Percentiles rank a stretch among this genome's conserved stretches.
Evolutionary conservation across 176 grass and related monocot genomes (phyloP).

Genomic region (Coix lacrymajobi): DNA sequence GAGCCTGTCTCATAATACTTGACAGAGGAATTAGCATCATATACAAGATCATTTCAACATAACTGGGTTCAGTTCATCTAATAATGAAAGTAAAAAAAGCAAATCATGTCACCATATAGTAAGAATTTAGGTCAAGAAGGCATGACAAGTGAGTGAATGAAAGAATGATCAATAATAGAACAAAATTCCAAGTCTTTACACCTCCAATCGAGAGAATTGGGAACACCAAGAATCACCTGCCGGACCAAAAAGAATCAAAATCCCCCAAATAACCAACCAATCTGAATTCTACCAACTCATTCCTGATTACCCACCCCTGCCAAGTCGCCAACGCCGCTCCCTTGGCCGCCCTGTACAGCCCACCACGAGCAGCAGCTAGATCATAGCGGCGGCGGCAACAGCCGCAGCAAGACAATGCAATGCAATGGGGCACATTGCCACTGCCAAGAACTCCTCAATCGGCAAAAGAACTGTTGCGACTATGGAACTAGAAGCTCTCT

Average conservation of each 20-base stretch:
- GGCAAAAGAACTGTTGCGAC: conserved; percentile 21
- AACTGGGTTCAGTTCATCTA: not conserved
- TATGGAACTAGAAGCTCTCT: not conserved
- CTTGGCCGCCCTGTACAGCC: conserved; percentile 36
- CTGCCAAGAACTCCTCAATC: conserved; percentile 21
- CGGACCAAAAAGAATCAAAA: conserved; percentile 34
- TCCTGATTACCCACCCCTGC: not conserved
- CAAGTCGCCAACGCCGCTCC: not conserved
- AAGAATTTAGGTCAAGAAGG: not conserved
- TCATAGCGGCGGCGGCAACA: not conserved
- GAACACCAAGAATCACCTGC: conserved; percentile 17
- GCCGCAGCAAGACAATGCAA: conserved; percentile 15
- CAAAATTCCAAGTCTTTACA: conserved; percentile 21
- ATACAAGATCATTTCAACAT: not conserved
- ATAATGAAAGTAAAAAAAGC: not conserved
- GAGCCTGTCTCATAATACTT: not conserved
- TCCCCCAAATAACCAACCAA: conserved; percentile 35
- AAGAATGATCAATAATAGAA: conserved; percentile 42
- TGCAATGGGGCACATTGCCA: conserved; percentile 1
- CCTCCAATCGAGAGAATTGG: conserved; percentile 21
- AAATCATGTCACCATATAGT: not conserved
- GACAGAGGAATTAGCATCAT: not conserved
- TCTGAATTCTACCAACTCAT: conserved; percentile 28
- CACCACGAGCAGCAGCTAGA: not conserved
- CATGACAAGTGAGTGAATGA: conserved; percentile 14